Evolutionary conservation across 345 rosid species (phyloP).

Genomic region (Chamaenerion angustifolium): DNA sequence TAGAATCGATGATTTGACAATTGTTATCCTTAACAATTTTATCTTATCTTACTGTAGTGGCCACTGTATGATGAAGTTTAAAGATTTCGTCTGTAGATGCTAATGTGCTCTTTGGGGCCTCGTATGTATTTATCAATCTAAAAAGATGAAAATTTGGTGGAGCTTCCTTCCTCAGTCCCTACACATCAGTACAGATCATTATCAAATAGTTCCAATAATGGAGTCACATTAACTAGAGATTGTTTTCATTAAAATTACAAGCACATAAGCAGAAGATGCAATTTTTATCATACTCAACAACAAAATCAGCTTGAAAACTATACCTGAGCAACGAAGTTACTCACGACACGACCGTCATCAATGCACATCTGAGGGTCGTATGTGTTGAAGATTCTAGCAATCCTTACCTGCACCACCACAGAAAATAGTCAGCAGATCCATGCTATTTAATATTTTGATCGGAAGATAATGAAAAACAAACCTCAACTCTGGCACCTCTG

Average conservation of each 20-base stretch:
- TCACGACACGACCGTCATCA: slow-evolving; percentile 91
- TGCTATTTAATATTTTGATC: too few species aligned
- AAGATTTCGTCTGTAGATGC: too few species aligned
- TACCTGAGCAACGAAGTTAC: slow-evolving; percentile 92
- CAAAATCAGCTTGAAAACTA: slow-evolving; percentile 10
- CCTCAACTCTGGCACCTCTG: slow-evolving; percentile 10
- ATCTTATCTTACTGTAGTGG: too few species aligned
- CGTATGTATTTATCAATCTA: too few species aligned
- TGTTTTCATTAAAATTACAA: background rate
- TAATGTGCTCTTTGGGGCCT: too few species aligned
- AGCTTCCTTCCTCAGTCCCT: slow-evolving; percentile 9
- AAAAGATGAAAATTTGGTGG: too few species aligned
- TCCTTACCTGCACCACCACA: slow-evolving; percentile 38
- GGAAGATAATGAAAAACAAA: too few species aligned
- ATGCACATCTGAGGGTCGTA: slow-evolving; percentile 92
- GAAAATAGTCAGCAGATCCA: too few species aligned
- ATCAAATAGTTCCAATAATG: background rate
- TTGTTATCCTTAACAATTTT: too few species aligned
- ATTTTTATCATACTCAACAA: background rate
- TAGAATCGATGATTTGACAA: too few species aligned
- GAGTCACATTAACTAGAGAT: too few species aligned
- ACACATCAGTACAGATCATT: background rate
- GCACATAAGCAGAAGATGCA: background rate
- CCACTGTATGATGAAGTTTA: too few species aligned
- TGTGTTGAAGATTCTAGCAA: slow-evolving; percentile 88